Conservation (phyloP, 1,284 basidiomycete species). For the Malassezia sympodialis region DNA sequence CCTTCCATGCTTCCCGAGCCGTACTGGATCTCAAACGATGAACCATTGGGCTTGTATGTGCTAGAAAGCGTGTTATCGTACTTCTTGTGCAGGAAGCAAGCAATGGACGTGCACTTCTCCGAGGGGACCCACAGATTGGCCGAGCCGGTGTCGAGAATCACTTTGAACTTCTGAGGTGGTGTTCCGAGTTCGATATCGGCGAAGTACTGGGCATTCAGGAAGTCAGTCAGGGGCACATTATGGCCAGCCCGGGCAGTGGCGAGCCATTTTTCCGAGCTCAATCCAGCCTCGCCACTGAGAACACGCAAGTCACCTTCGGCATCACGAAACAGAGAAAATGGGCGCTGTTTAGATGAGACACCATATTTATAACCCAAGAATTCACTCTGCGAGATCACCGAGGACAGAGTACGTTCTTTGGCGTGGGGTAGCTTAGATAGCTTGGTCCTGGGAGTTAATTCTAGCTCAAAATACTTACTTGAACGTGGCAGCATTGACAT, state of each 20-base stretch:
- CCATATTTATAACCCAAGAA: constrained; percentile 43
- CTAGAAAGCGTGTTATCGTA: constrained; percentile 75
- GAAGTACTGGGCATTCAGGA: constrained; percentile 96
- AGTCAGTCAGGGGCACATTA: constrained; percentile 80
- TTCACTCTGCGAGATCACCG: constrained; percentile 58
- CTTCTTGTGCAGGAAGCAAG: constrained; percentile 92
- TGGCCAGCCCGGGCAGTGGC: constrained; percentile 63
- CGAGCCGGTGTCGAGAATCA: constrained; percentile 78
- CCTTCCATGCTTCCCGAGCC: constrained; percentile 96
- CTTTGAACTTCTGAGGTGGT: constrained; percentile 64
- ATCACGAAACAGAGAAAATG: constrained; percentile 49
- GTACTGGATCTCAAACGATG: constrained; percentile 84
- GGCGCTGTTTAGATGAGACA: constrained; percentile 31
- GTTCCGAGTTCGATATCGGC: constrained; percentile 73
- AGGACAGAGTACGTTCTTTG: constrained; percentile 62
- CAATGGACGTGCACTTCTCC: constrained; percentile 77
- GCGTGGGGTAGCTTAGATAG: constrained; percentile 57
- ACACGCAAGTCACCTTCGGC: constrained; percentile 54
- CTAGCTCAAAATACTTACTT: neutral
- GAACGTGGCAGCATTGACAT: constrained; percentile 7
- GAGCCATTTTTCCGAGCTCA: constrained; percentile 29
- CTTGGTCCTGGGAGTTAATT: constrained; percentile 20
- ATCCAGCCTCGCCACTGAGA: constrained; percentile 34
- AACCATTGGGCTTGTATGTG: constrained; percentile 83
- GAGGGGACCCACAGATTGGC: constrained; percentile 93